Evolutionary conservation across 148 eudicot species (phyloP), one percentile per base, ranked within the genome.

Genomic region (Cornus florida): DNA sequence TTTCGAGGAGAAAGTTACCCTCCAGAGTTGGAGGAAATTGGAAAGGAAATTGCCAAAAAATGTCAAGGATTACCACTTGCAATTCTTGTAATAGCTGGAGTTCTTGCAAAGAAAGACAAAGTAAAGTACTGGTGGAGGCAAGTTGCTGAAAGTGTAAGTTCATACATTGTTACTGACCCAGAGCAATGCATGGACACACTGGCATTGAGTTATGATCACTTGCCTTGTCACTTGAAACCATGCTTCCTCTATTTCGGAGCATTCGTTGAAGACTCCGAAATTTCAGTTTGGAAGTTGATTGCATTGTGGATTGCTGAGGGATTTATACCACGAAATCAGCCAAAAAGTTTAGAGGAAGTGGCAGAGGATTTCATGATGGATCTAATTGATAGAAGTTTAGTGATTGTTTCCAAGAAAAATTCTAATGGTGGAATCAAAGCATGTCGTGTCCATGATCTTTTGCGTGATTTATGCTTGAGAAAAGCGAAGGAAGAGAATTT

Each of bases 281-380:
- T 33, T 33, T 83, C 80, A 0, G 85, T 66, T 0, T 4, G 43
- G 23, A 78, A 77, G 79, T 67, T 88, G 46, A 77, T 39, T 7
- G 20, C 50, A 5, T 81, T 83, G 32, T 88, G 90, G 90, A 72
- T 79, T 31, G 88, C 87, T 0, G 85, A 88, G 67, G 90, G 88
- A 10, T 83, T 83, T 20, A 69, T 83, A 32, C 7, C 3, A 0
- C 68, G 39, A 5, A 67, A 43, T 57, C 65, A 31, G 13, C 22
- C 9, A 6, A 75, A 72, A 23, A 38, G 35, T 3, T 33, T 33
- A 33, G 35, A 33, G 35, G 35, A 33, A 33, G 35, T 33, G 3
- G 35, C 35, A 3, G 35, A 33, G 35, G 35, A 33, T 33, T 33
- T 1, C 35, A 33, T 33, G 35, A 33, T 33, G 35, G 35, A 33